Conservation (phyloP, 768 basidiomycete genomes). For the Mycena alexandri region DNA sequence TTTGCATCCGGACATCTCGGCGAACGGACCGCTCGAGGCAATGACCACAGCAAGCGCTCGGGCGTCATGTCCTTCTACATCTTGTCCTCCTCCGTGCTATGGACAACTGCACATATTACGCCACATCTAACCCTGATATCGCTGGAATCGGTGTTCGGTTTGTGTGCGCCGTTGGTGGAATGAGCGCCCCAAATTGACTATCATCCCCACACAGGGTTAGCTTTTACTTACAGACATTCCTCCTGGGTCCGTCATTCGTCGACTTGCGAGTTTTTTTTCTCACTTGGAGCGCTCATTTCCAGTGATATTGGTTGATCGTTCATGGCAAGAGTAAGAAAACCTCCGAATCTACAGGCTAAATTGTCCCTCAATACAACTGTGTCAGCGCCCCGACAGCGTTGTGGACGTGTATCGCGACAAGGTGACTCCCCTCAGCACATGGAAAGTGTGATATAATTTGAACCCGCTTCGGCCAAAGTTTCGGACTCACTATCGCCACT, state of each 20-base stretch:
- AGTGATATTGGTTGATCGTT: slow-evolving; percentile 58
- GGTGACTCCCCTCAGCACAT: background rate
- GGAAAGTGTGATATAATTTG: background rate
- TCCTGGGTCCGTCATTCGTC: slow-evolving; percentile 37
- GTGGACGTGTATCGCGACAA: slow-evolving; percentile 58
- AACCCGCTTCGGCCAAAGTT: slow-evolving; percentile 36
- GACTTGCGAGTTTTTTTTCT: slow-evolving; percentile 39
- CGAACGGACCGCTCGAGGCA: too few relatives aligned
- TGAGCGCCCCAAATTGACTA: background rate
- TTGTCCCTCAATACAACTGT: slow-evolving; percentile 4
- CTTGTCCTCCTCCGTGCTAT: slow-evolving; percentile 11
- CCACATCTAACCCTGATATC: slow-evolving; percentile 33
- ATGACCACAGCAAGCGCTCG: too few relatives aligned
- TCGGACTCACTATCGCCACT: slow-evolving; percentile 55
- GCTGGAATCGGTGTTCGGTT: slow-evolving; percentile 36
- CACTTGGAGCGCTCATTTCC: slow-evolving; percentile 43
- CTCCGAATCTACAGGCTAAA: background rate
- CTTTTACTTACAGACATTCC: slow-evolving; percentile 48
- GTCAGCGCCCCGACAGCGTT: slow-evolving; percentile 50
- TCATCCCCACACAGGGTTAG: slow-evolving; percentile 25
- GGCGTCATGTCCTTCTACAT: too few relatives aligned
- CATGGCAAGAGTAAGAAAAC: slow-evolving; percentile 47
- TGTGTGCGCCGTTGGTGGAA: background rate
- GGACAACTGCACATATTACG: slow-evolving; percentile 22
- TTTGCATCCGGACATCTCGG: too few relatives aligned